A percentile compares a stretch with the other conserved stretches of the same genome.
phyloP scores from a whole-genome alignment of 2,329 filamentous ascomycete genomes.

The Fusarium compactum region DNA sequence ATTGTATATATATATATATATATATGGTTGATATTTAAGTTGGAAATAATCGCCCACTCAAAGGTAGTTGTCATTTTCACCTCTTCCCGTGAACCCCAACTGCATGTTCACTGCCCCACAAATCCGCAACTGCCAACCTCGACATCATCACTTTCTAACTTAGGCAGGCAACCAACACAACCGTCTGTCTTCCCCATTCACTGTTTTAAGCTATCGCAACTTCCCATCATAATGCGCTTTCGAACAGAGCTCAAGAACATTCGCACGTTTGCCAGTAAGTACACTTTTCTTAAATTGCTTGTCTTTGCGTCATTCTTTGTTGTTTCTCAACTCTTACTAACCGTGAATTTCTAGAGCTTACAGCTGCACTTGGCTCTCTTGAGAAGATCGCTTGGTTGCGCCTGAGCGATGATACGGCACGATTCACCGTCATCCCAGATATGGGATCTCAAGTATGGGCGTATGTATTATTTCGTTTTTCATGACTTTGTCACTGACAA shows the following conservation, averaged over 20 bases:
- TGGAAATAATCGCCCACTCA: neutral
- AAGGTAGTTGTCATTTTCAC: neutral
- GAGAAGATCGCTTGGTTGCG: conserved; percentile 93
- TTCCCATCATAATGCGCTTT: conserved; percentile 68
- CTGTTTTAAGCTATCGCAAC: conserved; percentile 1
- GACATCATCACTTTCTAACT: conserved; percentile 24
- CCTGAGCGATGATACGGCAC: conserved; percentile 85
- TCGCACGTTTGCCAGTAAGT: conserved; percentile 72
- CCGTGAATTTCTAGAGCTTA: conserved; percentile 63
- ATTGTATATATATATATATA: neutral
- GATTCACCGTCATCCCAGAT: conserved; percentile 96
- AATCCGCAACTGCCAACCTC: conserved; percentile 18
- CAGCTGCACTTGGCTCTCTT: conserved; percentile 71
- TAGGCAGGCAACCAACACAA: neutral
- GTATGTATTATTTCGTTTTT: conserved; percentile 59
- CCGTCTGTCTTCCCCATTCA: neutral
- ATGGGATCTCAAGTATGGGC: conserved; percentile 97
- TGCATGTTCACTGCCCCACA: conserved; percentile 27
- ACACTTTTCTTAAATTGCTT: neutral
- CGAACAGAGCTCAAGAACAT: conserved; percentile 75
- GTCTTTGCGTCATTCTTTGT: neutral
- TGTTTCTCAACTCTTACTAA: neutral
- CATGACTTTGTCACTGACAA: conserved; percentile 11
- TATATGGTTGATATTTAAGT: neutral
- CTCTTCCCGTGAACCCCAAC: neutral